These are phyloP conservation scores for Xylaria multiplex DNA, from an alignment of 2,329 filamentous ascomycete species.

Conservation along the genomic window DNA sequence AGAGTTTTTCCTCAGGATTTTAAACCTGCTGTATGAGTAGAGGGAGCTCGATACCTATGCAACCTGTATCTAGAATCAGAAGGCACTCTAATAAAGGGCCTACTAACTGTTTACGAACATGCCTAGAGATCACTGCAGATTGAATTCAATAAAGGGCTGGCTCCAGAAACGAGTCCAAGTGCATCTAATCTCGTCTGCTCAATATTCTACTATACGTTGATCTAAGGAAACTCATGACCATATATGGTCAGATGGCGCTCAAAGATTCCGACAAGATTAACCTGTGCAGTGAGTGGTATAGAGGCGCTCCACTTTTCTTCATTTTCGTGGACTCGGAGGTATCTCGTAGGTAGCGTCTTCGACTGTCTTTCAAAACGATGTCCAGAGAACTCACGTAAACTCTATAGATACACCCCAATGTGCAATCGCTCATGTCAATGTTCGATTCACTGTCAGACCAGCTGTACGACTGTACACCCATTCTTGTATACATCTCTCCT, in stretches of 20 bases:
- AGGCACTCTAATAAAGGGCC: slow-evolving; percentile 6
- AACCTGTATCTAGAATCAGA: slow-evolving; percentile 24
- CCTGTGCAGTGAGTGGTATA: background rate
- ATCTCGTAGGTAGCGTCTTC: background rate
- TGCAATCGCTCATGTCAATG: background rate
- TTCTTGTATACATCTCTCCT: background rate
- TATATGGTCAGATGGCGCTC: background rate
- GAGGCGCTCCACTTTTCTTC: slow-evolving; percentile 24
- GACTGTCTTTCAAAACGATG: background rate
- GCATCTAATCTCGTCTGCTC: background rate
- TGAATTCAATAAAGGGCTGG: slow-evolving; percentile 15
- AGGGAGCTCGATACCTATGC: slow-evolving; percentile 25
- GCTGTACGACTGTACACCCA: background rate
- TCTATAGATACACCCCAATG: background rate
- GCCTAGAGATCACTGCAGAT: slow-evolving; percentile 26
- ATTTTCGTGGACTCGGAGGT: background rate
- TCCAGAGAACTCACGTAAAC: background rate
- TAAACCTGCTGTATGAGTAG: slow-evolving; percentile 38
- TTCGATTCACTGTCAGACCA: background rate
- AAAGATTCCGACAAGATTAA: background rate
- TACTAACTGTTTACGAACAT: slow-evolving; percentile 2
- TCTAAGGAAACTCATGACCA: background rate
- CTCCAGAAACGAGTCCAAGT: slow-evolving; percentile 11
- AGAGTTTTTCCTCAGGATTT: slow-evolving; percentile 41
- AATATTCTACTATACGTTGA: background rate